phyloP scores from a whole-genome alignment of 2,329 filamentous ascomycete species.

The Exophiala lecanii-corni region DNA sequence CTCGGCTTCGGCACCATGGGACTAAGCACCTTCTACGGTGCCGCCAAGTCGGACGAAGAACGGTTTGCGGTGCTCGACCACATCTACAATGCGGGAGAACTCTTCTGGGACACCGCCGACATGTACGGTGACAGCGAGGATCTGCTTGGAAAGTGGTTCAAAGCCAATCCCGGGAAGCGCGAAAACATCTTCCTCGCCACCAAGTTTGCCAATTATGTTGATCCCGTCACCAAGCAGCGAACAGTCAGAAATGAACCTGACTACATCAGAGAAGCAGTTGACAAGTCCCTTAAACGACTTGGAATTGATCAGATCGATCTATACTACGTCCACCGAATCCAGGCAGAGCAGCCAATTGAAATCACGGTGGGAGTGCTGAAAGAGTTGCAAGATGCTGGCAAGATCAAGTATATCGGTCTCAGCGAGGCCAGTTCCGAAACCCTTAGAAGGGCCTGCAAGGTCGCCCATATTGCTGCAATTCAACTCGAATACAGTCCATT shows the following conservation, averaged over 20 bases:
- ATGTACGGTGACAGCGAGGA: constrained; percentile 33
- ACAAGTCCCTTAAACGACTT: constrained; percentile 30
- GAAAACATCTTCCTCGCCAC: constrained; percentile 27
- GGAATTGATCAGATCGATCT: constrained; percentile 40
- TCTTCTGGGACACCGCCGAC: constrained; percentile 34
- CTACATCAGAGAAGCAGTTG: constrained; percentile 30
- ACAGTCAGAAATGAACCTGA: constrained; percentile 28
- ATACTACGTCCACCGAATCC: constrained; percentile 42
- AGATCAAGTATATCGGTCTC: constrained; percentile 49
- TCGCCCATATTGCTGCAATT: constrained; percentile 46
- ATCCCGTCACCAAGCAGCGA: constrained; percentile 22
- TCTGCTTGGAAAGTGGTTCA: constrained; percentile 31
- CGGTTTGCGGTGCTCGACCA: constrained; percentile 42
- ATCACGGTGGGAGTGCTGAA: constrained; percentile 38
- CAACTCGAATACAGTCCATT: constrained; percentile 51
- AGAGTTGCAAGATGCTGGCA: constrained; percentile 44
- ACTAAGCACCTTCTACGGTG: constrained; percentile 42
- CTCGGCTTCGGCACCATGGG: constrained; percentile 29
- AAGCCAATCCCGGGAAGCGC: constrained; percentile 22
- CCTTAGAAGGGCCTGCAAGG: constrained; percentile 44
- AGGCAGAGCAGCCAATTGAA: constrained; percentile 33
- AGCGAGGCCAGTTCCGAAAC: constrained; percentile 44
- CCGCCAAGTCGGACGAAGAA: constrained; percentile 43
- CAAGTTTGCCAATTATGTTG: constrained; percentile 25
- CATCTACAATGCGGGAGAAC: constrained; percentile 30